These are phyloP conservation scores for Lipomyces spencermartinsiae DNA, from an alignment of 805 yeast genomes.

Conservation along the genomic window DNA sequence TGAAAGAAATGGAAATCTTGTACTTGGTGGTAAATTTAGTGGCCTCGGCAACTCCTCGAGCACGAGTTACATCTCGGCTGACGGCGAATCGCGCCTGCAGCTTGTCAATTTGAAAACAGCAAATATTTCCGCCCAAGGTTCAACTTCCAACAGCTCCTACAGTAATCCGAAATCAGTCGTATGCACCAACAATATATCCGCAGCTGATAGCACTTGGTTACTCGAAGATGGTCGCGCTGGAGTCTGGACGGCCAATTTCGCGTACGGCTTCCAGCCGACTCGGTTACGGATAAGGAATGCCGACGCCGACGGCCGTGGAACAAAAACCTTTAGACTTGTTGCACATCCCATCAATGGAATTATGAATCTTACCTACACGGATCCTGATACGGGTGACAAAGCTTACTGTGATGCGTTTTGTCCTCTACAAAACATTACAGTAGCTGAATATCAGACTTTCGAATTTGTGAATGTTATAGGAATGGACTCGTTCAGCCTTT, in stretches of 20 bases:
- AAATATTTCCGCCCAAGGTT: slow-evolving; percentile 52
- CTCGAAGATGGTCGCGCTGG: slow-evolving; percentile 58
- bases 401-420: slow-evolving; percentile 86
- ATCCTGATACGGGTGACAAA: slow-evolving; percentile 67
- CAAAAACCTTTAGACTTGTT: slow-evolving; percentile 69
- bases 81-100: slow-evolving; percentile 42
- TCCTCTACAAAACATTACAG: slow-evolving; percentile 59
- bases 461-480: slow-evolving; percentile 72
- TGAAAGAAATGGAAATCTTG: slow-evolving; percentile 55
- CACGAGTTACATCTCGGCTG: not conserved
- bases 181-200: slow-evolving; percentile 38
- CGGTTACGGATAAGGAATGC: slow-evolving; percentile 71
- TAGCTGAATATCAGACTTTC: slow-evolving; percentile 75
- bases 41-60: slow-evolving; percentile 58
- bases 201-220: slow-evolving; percentile 56
- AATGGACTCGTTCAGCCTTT: slow-evolving; percentile 65
- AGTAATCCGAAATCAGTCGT: slow-evolving; percentile 47
- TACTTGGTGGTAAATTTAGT: slow-evolving; percentile 81
- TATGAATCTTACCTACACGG: slow-evolving; percentile 87
- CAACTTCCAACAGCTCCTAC: slow-evolving; percentile 50
- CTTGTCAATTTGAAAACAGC: slow-evolving; percentile 68
- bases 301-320: slow-evolving; percentile 54
- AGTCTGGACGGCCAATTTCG: slow-evolving; percentile 67
- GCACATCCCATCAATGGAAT: slow-evolving; percentile 84
- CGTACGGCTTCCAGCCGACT: slow-evolving; percentile 66